These are phyloP conservation scores for Trichoderma arundinaceum DNA, from an alignment of 2,329 filamentous ascomycete genomes.

Conservation along the genomic window DNA sequence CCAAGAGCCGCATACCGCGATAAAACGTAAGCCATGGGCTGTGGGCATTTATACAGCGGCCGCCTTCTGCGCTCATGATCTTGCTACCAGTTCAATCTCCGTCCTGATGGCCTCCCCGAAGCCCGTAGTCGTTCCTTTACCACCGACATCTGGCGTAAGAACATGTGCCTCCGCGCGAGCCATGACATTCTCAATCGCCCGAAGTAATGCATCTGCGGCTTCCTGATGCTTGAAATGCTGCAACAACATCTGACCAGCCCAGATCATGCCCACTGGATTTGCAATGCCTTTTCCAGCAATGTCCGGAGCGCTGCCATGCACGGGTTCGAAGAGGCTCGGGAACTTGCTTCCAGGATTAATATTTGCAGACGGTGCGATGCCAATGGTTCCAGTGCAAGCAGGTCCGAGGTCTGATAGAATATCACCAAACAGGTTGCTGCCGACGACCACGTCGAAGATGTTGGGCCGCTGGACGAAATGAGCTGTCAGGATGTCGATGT, in stretches of 20 bases:
- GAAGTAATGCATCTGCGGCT: constrained; percentile 59
- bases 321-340: constrained; percentile 66
- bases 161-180: constrained; percentile 46
- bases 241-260: constrained; percentile 62
- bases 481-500: constrained; percentile 70
- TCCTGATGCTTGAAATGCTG: constrained; percentile 38
- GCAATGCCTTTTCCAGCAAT: constrained; percentile 75
- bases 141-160: constrained; percentile 44
- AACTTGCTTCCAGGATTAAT: constrained; percentile 52
- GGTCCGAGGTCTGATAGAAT: constrained; percentile 75
- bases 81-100: constrained; percentile 33
- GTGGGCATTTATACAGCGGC: not conserved
- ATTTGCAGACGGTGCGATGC: constrained; percentile 73
- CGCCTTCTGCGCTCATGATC: not conserved
- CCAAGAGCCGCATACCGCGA: too few species aligned
- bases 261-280: constrained; percentile 65
- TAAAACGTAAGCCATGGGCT: too few species aligned
- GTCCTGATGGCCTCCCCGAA: constrained; percentile 36
- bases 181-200: constrained; percentile 68
- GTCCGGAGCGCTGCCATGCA: constrained; percentile 75
- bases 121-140: constrained; percentile 37
- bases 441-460: constrained; percentile 67
- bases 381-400: constrained; percentile 72
- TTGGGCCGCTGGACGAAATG: constrained; percentile 66
- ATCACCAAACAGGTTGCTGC: constrained; percentile 67